Conservation (phyloP, 495 filamentous ascomycete species). For the Pyronema domesticum region DNA sequence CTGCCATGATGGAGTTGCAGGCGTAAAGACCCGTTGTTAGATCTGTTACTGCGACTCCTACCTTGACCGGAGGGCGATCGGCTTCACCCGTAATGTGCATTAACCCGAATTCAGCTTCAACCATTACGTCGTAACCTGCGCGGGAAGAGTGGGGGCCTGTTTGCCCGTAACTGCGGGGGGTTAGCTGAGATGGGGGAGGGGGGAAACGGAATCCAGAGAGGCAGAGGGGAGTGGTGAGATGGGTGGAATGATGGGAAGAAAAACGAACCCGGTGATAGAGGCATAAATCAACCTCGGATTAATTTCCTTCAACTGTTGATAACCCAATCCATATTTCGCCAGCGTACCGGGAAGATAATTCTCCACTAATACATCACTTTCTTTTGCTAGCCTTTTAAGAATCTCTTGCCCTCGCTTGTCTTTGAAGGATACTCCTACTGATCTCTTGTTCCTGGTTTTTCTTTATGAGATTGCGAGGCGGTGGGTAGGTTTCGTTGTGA, state of each 20-base stretch:
- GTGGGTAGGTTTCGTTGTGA: too few species aligned
- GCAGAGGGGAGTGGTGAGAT: neutral
- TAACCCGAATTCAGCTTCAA: constrained; percentile 90
- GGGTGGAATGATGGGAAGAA: too few species aligned
- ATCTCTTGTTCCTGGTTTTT: constrained; percentile 96
- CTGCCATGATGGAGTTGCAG: constrained; percentile 93
- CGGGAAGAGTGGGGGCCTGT: constrained; percentile 78
- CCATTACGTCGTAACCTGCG: constrained; percentile 97
- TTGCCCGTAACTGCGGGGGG: constrained; percentile 46
- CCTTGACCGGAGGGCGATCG: constrained; percentile 87
- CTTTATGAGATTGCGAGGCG: too few species aligned
- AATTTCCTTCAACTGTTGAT: constrained; percentile 52
- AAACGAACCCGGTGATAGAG: constrained; percentile 46
- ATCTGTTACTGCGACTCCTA: constrained; percentile 92
- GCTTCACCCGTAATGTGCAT: constrained; percentile 93
- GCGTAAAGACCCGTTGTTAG: constrained; percentile 92
- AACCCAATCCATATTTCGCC: constrained; percentile 85
- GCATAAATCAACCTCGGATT: constrained; percentile 61
- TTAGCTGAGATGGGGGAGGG: constrained; percentile 11
- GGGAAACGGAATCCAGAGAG: constrained; percentile 35
- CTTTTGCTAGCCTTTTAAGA: constrained; percentile 62
- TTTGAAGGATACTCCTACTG: constrained; percentile 76
- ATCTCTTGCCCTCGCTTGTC: constrained; percentile 67
- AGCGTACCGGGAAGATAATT: constrained; percentile 86
- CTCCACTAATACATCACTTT: constrained; percentile 86